Evolutionary conservation across 2,329 filamentous ascomycete species (phyloP).

Genomic region (Hypoxylon sp.): DNA sequence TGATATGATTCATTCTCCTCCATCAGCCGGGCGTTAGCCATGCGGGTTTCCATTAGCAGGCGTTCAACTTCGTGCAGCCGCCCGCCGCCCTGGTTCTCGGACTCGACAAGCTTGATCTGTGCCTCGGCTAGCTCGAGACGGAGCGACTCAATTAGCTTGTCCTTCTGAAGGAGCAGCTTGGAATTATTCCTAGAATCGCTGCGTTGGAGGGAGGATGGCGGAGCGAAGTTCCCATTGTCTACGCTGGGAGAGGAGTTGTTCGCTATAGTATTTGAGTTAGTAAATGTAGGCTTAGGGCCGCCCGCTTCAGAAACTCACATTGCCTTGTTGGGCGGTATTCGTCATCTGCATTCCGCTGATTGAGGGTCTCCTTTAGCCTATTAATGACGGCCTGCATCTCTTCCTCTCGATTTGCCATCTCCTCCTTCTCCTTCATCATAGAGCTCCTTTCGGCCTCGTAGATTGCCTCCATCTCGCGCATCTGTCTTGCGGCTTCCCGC

Average conservation of each 20-base stretch:
- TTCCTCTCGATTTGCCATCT: constrained; percentile 85
- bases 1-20: constrained; percentile 99
- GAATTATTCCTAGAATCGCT: constrained; percentile 92
- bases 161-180: constrained; percentile 92
- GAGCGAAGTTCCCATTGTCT: constrained; percentile 85
- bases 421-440: constrained; percentile 92
- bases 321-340: constrained; percentile 70
- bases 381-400: constrained; percentile 93
- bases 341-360: constrained; percentile 74
- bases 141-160: constrained; percentile 93
- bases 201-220: constrained; percentile 84
- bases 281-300: constrained; percentile 8
- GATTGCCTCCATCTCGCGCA: constrained; percentile 90
- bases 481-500: constrained; percentile 83
- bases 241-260: constrained; percentile 75
- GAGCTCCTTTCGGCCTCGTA: constrained; percentile 91
- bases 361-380: constrained; percentile 88
- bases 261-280: constrained; percentile 51
- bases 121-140: constrained; percentile 93
- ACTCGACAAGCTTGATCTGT: constrained; percentile 94
- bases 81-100: constrained; percentile 92
- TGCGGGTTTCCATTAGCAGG: constrained; percentile 88
- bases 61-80: constrained; percentile 91
- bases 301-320: constrained; percentile 59
- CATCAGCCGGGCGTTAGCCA: constrained; percentile 96